A percentile compares a stretch with the other conserved stretches of the same genome.
Evolutionary conservation across 176 grass and related monocot genomes (phyloP).

Genomic region (Oryza longistaminata): DNA sequence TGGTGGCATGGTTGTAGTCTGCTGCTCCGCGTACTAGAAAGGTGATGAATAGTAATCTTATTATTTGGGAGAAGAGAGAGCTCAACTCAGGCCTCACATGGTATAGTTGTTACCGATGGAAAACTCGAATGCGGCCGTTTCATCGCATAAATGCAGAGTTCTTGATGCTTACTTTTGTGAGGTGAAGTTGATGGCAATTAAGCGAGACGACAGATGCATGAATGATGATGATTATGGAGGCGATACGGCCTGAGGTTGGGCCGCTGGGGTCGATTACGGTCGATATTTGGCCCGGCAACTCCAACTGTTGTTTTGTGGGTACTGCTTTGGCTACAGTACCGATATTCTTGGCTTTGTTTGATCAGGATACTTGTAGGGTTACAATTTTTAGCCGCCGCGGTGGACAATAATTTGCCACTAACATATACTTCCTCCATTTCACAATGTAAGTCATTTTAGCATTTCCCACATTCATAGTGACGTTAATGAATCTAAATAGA

Average conservation of each 20-base stretch:
- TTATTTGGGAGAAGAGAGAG: too few relatives aligned
- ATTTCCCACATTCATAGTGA: too few relatives aligned
- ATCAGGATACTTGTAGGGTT: neutral
- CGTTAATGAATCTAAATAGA: too few relatives aligned
- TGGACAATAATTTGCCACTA: too few relatives aligned
- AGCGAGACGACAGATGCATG: neutral
- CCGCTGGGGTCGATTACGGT: neutral
- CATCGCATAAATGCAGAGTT: neutral
- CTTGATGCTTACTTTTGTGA: neutral
- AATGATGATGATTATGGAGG: neutral
- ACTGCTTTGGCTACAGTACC: neutral
- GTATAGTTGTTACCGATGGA: neutral
- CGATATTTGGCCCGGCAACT: too few relatives aligned
- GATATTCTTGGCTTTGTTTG: neutral
- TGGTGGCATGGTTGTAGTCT: too few relatives aligned
- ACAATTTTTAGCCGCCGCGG: neutral
- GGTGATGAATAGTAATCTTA: too few relatives aligned
- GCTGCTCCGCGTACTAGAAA: too few relatives aligned
- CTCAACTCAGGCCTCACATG: too few relatives aligned
- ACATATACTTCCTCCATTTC: too few relatives aligned
- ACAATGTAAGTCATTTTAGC: too few relatives aligned
- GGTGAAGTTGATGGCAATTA: neutral
- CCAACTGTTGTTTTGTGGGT: neutral
- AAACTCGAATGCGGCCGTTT: neutral
- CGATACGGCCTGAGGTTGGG: neutral